Evolutionary conservation across 2,329 filamentous ascomycete species (phyloP).

Genomic region (Cladorrhinum sp.): DNA sequence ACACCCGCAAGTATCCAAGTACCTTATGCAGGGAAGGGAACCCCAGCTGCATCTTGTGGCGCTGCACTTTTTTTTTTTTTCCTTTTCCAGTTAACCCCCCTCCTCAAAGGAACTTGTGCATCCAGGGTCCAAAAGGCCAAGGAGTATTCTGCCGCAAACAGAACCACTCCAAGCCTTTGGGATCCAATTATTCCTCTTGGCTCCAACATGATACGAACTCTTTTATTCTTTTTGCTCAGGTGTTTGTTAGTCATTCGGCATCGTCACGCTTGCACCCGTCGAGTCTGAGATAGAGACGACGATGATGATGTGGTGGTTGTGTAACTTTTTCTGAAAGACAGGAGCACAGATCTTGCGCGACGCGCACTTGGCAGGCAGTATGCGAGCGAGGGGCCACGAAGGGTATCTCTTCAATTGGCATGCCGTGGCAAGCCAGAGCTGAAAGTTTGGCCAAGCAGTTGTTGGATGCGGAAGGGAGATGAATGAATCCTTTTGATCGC

Average conservation of each 20-base stretch:
- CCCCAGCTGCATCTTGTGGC: neutral
- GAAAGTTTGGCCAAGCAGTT: neutral
- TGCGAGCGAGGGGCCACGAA: neutral
- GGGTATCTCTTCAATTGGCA: neutral
- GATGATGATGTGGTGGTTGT: neutral
- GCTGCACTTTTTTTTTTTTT: neutral
- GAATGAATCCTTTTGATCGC: neutral
- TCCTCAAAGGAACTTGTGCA: neutral
- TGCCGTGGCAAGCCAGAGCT: neutral
- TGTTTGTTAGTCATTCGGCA: neutral
- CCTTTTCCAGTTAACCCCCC: no score
- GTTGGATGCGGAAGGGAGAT: neutral
- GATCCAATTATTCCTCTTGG: neutral
- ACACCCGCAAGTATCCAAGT: neutral
- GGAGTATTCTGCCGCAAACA: neutral
- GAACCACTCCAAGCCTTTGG: neutral
- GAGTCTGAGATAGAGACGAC: neutral
- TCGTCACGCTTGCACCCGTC: neutral
- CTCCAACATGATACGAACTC: neutral
- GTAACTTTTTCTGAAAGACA: neutral
- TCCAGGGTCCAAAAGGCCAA: neutral
- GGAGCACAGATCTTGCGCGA: neutral
- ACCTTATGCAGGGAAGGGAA: neutral
- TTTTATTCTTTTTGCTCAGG: neutral
- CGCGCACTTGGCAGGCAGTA: neutral